A percentile compares a stretch with the other conserved stretches of the same genome.
Conservation (phyloP, 768 basidiomycete species). For the Tulasnella sp. region DNA sequence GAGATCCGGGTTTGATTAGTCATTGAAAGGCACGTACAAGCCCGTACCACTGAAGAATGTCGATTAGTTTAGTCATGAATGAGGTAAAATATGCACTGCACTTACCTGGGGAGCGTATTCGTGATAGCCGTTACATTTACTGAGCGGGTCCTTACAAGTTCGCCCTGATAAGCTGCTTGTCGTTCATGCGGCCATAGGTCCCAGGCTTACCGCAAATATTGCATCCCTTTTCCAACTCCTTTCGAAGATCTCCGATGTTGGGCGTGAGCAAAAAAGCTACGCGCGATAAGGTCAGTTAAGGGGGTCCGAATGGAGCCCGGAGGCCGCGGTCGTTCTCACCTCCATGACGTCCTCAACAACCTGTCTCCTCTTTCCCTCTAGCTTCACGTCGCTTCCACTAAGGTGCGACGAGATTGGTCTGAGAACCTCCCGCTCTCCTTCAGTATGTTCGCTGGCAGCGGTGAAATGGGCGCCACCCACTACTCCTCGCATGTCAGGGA, state of each 20-base stretch:
- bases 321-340: slow-evolving; percentile 20
- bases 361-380: slow-evolving; percentile 30
- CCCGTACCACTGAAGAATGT: neutral
- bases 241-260: slow-evolving; percentile 32
- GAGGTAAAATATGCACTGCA: neutral
- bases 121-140: slow-evolving; percentile 48
- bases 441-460: slow-evolving; percentile 8
- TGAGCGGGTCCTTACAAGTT: slow-evolving; percentile 47
- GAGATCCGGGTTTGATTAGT: slow-evolving; percentile 6
- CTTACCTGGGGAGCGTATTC: slow-evolving; percentile 56
- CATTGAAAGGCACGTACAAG: neutral
- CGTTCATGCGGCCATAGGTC: neutral
- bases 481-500: slow-evolving; percentile 18
- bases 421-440: neutral
- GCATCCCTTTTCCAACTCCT: slow-evolving; percentile 33
- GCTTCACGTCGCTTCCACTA: slow-evolving; percentile 22
- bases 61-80: neutral
- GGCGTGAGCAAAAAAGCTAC: slow-evolving; percentile 33
- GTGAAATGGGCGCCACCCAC: slow-evolving; percentile 27
- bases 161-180: neutral
- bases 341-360: slow-evolving; percentile 33
- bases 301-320: neutral
- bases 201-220: slow-evolving; percentile 31
- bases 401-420: neutral
- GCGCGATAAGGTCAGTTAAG: neutral